phyloP scores from a whole-genome alignment of 1,284 basidiomycete species.

The Austroboletus olivaceoglutinosus region DNA sequence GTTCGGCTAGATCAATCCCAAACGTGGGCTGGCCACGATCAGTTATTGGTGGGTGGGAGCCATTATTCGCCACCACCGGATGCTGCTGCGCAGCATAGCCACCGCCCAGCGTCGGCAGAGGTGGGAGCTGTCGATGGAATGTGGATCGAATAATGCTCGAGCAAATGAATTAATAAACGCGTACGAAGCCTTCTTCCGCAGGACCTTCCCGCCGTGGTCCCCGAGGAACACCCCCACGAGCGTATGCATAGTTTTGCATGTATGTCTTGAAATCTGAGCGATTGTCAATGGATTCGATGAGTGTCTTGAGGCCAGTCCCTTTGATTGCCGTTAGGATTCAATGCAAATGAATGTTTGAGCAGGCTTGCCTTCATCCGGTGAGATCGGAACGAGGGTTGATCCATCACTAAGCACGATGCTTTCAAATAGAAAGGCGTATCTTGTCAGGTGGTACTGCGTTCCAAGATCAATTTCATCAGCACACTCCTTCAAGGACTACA shows the following conservation, averaged over 20 bases:
- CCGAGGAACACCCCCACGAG: constrained; percentile 62
- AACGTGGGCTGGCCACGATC: constrained; percentile 79
- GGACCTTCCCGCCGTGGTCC: constrained; percentile 83
- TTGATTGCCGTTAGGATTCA: constrained; percentile 13
- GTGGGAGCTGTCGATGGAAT: constrained; percentile 51
- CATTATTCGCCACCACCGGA: constrained; percentile 28
- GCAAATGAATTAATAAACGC: constrained; percentile 32
- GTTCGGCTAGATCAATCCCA: constrained; percentile 88
- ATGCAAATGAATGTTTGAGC: constrained; percentile 2
- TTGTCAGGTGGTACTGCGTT: constrained; percentile 92
- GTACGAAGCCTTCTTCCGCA: constrained; percentile 82
- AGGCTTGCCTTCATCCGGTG: constrained; percentile 54
- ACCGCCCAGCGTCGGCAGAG: constrained; percentile 48
- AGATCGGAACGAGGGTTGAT: constrained; percentile 73
- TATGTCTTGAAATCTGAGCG: constrained; percentile 92
- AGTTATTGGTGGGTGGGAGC: constrained; percentile 38
- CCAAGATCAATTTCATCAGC: constrained; percentile 96
- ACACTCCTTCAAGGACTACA: constrained; percentile 90
- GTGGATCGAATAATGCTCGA: constrained; percentile 3
- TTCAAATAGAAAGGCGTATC: constrained; percentile 95
- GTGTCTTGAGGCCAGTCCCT: constrained; percentile 79
- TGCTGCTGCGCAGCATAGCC: constrained; percentile 29
- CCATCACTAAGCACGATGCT: constrained; percentile 89
- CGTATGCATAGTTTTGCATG: constrained; percentile 95
- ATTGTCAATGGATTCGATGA: constrained; percentile 92